Conservation (phyloP, 2,329 filamentous ascomycete species). For the Pseudopithomyces maydicus region DNA sequence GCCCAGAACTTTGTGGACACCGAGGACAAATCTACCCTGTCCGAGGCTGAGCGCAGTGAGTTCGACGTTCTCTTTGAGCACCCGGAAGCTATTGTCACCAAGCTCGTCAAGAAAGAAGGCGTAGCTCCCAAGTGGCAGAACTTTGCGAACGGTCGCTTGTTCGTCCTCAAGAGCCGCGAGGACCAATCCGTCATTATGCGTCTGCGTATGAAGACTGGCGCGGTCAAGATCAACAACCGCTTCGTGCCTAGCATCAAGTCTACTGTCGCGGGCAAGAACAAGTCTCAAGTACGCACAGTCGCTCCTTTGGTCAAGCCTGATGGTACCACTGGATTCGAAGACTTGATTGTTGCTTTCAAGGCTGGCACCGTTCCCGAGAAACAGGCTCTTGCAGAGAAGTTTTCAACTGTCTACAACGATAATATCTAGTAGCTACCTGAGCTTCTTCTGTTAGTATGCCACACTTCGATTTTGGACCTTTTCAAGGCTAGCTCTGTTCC, state of each 20-base stretch:
- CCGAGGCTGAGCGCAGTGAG: slow-evolving; percentile 34
- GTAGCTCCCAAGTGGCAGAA: slow-evolving; percentile 32
- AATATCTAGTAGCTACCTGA: no score
- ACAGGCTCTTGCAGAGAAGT: slow-evolving; percentile 34
- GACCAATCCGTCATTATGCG: slow-evolving; percentile 38
- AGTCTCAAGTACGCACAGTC: slow-evolving; percentile 31
- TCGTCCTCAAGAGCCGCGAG: slow-evolving; percentile 44
- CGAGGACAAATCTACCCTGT: slow-evolving; percentile 37
- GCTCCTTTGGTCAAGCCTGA: slow-evolving; percentile 30
- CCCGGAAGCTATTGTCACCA: slow-evolving; percentile 33
- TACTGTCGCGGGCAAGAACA: slow-evolving; percentile 27
- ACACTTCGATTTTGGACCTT: no score
- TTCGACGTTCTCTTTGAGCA: slow-evolving; percentile 42
- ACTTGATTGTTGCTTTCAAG: slow-evolving; percentile 34
- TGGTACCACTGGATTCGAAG: slow-evolving; percentile 22
- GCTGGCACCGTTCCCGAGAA: slow-evolving; percentile 3
- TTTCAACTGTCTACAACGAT: slow-evolving; percentile 36
- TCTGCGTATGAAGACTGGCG: slow-evolving; percentile 39
- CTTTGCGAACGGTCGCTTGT: slow-evolving; percentile 38
- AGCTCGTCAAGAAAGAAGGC: slow-evolving; percentile 28
- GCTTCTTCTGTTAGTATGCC: no score
- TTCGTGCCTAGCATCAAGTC: slow-evolving; percentile 32
- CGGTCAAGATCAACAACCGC: slow-evolving; percentile 38
- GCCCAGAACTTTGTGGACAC: slow-evolving; percentile 33
- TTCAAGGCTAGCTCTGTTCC: no score